Percentiles rank a stretch among this genome's conserved stretches.
phyloP scores from a whole-genome alignment of 2,329 filamentous ascomycete species.

The Aspergillus texensis region DNA sequence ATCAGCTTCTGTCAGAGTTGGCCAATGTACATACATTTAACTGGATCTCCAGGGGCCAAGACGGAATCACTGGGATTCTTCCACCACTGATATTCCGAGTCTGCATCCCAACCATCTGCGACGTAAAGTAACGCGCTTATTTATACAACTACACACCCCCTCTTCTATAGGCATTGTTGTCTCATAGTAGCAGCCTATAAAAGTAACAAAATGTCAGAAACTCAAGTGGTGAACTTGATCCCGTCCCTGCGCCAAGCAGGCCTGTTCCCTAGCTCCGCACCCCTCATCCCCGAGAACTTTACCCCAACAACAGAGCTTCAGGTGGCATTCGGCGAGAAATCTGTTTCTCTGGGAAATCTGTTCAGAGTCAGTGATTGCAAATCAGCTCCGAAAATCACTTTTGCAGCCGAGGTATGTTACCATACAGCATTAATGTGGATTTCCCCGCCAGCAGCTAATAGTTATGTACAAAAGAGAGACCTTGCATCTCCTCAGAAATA shows the following conservation, averaged over 20 bases:
- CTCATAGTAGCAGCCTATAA: background rate
- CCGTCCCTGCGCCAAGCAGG: slow-evolving; percentile 7
- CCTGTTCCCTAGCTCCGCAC: slow-evolving; percentile 12
- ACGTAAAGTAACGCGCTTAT: background rate
- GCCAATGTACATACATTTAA: too few relatives aligned
- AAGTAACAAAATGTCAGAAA: background rate
- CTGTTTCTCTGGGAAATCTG: slow-evolving; percentile 12
- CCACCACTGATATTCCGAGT: background rate
- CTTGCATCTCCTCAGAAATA: slow-evolving; percentile 2
- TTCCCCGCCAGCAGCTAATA: background rate
- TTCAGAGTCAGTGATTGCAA: slow-evolving; percentile 21
- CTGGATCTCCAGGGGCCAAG: background rate
- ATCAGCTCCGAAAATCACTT: slow-evolving; percentile 9
- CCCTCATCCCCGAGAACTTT: slow-evolving; percentile 15
- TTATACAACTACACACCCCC: background rate
- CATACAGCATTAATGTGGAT: too few relatives aligned
- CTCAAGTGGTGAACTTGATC: background rate
- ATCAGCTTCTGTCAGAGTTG: too few relatives aligned
- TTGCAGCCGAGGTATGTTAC: slow-evolving; percentile 12
- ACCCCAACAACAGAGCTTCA: slow-evolving; percentile 9
- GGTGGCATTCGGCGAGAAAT: slow-evolving; percentile 12
- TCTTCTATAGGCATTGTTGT: background rate
- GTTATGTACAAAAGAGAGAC: background rate
- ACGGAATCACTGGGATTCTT: background rate
- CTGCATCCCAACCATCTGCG: background rate